phyloP scores from a whole-genome alignment of 1,284 basidiomycete genomes.

The Trichosporon sp. region DNA sequence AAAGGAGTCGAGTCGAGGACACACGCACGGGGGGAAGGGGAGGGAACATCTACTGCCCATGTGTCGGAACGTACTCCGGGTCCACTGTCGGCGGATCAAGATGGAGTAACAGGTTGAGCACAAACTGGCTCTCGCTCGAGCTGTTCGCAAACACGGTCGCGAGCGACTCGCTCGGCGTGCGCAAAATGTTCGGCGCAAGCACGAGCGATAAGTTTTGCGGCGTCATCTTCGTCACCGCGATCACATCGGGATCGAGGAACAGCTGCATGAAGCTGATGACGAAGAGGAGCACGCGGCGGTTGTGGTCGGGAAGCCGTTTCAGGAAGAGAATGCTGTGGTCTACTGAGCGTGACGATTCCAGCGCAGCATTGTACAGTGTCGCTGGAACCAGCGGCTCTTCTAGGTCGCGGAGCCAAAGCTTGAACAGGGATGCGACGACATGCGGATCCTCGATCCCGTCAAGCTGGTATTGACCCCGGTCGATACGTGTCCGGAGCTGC shows the following conservation, averaged over 20 bases:
- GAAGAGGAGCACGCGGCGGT: slow-evolving; percentile 75
- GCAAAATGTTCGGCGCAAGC: slow-evolving; percentile 79
- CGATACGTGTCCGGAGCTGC: slow-evolving; percentile 77
- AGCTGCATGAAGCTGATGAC: slow-evolving; percentile 82
- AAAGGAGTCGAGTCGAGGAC: neutral
- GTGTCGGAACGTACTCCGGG: slow-evolving; percentile 54
- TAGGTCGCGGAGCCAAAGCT: slow-evolving; percentile 86
- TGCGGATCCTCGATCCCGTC: slow-evolving; percentile 73
- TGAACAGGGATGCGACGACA: slow-evolving; percentile 77
- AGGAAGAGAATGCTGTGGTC: slow-evolving; percentile 67
- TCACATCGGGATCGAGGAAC: slow-evolving; percentile 69
- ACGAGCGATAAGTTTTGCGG: slow-evolving; percentile 54
- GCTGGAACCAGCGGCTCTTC: slow-evolving; percentile 79
- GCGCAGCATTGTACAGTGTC: slow-evolving; percentile 62
- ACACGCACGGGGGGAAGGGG: neutral
- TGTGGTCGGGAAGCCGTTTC: slow-evolving; percentile 69
- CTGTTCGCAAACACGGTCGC: slow-evolving; percentile 81
- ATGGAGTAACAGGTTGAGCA: slow-evolving; percentile 72
- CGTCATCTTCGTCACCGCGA: slow-evolving; percentile 77
- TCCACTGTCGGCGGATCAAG: slow-evolving; percentile 69
- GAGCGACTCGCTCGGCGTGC: slow-evolving; percentile 75
- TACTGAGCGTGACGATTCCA: slow-evolving; percentile 56
- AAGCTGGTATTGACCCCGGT: slow-evolving; percentile 81
- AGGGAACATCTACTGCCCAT: slow-evolving; percentile 12
- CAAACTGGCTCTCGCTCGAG: slow-evolving; percentile 80